Base-by-base conservation (phyloP, 768 basidiomycete species). In the Astraeus odoratus region DNA sequence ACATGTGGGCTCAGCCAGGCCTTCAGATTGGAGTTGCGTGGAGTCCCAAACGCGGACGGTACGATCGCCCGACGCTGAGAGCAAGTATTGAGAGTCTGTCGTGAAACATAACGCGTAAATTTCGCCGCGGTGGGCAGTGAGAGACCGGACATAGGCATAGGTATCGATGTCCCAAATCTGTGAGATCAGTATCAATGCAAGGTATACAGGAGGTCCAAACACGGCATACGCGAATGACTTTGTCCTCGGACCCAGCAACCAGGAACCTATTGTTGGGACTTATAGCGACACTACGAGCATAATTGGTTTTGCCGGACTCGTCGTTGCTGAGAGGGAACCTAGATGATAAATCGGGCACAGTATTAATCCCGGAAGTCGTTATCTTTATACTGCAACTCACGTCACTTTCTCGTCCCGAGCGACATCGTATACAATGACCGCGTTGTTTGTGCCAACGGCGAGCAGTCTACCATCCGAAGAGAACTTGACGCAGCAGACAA, bases 51-150 rank as follows among this genome's bases (percentile, higher is more conserved):
- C 50, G 20, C 65, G 59, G 26, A 71, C 50, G 2, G 66, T 64
- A 9, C 46, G 49, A 50, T 71, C 70, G 16, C 57, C 60, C 26
- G 67, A 69, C 48, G 62, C 62, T 34, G 70, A 69, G 35, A 64
- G 53, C 33, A 71, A 39, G 20, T 46, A 51, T 39, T 49, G 53
- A 20, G 67, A 71, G 54, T 68, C 59, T 30, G 53, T 15, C 38
- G 65, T 60, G 50, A 69, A 67, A 2, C 60, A 56, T 27, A 70
- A 40, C 3, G 61, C 57, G 13, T 73, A 75, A 27, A 71, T 57
- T 33, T 56, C 61, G 41, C 60, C 58, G 20, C 42, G 45, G 43
- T 70, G 69, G 15, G 63, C 69, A 20, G 48, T 48, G 49, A 68
- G 42, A 22, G 52, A 58, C 40, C 46, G 60, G 39, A 66, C 52